Conservation (phyloP, 495 filamentous ascomycete species). For the Hypoxylon crocopeplum region DNA sequence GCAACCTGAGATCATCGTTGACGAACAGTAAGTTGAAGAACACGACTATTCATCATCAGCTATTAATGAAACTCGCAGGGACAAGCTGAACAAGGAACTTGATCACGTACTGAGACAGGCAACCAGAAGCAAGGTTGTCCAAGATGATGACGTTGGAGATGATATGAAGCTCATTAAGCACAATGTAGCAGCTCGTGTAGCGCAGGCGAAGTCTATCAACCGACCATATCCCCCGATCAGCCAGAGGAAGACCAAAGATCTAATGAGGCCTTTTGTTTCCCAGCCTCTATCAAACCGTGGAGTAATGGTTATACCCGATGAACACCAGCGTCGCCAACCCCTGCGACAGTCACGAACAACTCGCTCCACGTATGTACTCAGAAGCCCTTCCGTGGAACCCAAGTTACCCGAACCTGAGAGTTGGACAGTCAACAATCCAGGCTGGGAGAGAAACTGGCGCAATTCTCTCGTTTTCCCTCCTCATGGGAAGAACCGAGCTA, state of each 20-base stretch:
- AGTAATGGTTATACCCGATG: constrained; percentile 8
- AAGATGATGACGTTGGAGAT: constrained; percentile 14
- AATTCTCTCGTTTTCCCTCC: constrained; percentile 74
- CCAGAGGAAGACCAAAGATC: constrained; percentile 15
- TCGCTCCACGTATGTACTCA: constrained; percentile 18
- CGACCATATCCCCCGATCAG: background rate
- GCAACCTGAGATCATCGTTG: background rate
- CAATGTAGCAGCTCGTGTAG: constrained; percentile 11
- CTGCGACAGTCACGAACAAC: constrained; percentile 19
- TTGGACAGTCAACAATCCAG: constrained; percentile 53
- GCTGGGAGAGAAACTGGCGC: constrained; percentile 53
- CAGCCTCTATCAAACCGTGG: background rate
- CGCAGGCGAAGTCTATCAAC: background rate
- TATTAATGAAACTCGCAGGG: constrained; percentile 24
- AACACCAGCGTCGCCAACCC: background rate
- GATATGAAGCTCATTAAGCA: constrained; percentile 37
- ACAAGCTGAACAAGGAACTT: constrained; percentile 25
- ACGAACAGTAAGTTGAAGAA: constrained; percentile 16
- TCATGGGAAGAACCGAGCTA: constrained; percentile 71
- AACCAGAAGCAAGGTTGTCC: background rate
- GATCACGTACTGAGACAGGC: constrained; percentile 10
- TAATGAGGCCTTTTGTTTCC: constrained; percentile 10
- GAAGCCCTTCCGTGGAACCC: constrained; percentile 13
- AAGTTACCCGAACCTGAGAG: constrained; percentile 25
- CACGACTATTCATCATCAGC: background rate